Base-by-base conservation (phyloP, 805 yeast species). In the Barnettozyma wickerhamii region DNA sequence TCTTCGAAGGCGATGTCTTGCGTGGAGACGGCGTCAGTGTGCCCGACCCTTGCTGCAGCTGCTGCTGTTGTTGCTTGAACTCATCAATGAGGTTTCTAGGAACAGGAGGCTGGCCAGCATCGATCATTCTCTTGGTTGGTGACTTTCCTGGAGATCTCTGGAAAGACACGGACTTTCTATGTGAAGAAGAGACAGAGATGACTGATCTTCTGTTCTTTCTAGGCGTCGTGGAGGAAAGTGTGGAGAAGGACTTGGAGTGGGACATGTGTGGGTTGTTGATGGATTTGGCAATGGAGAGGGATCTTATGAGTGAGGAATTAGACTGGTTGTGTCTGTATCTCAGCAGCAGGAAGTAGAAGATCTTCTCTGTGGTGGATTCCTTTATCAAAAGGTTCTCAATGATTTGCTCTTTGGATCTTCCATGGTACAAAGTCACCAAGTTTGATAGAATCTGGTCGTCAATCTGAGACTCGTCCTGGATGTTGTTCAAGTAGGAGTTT, bases 341-440 rank as follows among this genome's bases (percentile, higher is more conserved):
- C 66, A 82, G 65, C 45, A 87, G 66, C 37, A 88, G 62, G 49
- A 84, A 81, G 62, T 88, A 87, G 56, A 87, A 87, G 47, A 85
- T 74, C 65, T 87, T 87, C 53, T 87, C 95, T 2, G 88, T 74
- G 44, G 80, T 80, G 44, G 77, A 74, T 28, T 70, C 79, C 3
- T 72, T 68, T 17, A 77, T 69, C 41, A 80, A 49, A 36, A 88
- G 64, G 45, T 75, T 72, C 5, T 69, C 58, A 33, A 82, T 63
- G 18, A 88, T 75, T 9, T 68, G 63, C n/a, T 72, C 69, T 42
- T 75, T 74, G 15, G 77, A 66, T 44, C 81, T 82, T 41, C 90
- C 91, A 59, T 85, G 95, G 79, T 93, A 87, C 47, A 87, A 62
- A 10, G 85, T 84, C 50, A 82, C 82, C 50, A 87, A 66, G 53